Evolutionary conservation across 2,329 filamentous ascomycete genomes (phyloP), one percentile per base, ranked within the genome.

Genomic region (Aulographum hederae): DNA sequence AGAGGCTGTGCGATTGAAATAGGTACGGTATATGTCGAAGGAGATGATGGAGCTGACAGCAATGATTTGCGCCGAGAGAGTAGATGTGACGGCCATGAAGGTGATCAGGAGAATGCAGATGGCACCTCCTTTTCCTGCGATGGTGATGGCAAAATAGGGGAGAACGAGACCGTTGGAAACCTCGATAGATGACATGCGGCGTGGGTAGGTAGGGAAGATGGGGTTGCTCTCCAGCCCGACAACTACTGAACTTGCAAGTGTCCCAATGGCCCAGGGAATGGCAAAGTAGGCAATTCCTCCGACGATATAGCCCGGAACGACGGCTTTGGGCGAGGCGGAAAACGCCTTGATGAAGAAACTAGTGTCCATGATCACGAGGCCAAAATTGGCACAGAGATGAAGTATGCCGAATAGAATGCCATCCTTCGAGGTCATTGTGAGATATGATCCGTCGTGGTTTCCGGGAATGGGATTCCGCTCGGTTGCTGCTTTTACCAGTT

Each of bases 391-490:
- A 3, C 57, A 52, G 1, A 57, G 53, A 31, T 62, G 61, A 2
- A 65, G 47, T 3, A 65, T 65, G 0, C 58, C 61, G 15, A 66
- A 66, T 0, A 64, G 43, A 0, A 67, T 62, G 3, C 53, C 61
- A 50, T 63, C 21, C 31, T 65, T 61, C 2, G 63, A 66, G 0
- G 58, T 65, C 62, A 71, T 65, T 0, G 67, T 69, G 32, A 71
- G 38, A 35, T 65, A 67, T 0, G 61, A 63, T 0, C 65, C 65
- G n/a, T 56, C 44, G 13, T 65, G 47, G 23, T 70, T 70, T 0
- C 65, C 67, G 1, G 49, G 43, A 0, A 69, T 58, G 0, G 65
- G 65, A 23, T 60, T 51, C 0, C 49, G 47, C 3, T 48, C 42
- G 0, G 54, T 57, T 0, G 61, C 59, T 3, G 56, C 50, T 4